Base-by-base conservation (phyloP, 169 alveolate genomes). In the Toxoplasma gondii region DNA sequence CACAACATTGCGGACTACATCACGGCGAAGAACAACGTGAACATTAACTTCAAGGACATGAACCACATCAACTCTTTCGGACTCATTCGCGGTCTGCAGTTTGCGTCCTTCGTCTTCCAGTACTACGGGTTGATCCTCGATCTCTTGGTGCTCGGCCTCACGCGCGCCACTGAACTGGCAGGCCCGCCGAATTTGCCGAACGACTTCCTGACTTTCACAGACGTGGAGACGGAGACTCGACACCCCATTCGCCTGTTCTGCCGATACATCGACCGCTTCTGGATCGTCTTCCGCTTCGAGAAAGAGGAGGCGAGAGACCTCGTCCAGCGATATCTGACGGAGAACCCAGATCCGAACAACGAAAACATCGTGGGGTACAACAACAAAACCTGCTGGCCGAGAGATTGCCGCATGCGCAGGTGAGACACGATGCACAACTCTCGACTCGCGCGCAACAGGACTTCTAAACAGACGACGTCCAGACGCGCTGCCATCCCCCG, bases 1-100 rank as follows among this genome's bases (percentile, higher is more conserved):
- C 99, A 99, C 96, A 99, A 99, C 97, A 96, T 99, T 39, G 99
- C 99, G 19, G 99, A 99, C 95, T 99, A 99, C 97, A 99, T 99
- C 96, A 99, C 99, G 1, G 99, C 99, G 31, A 99, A 99, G 95
- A 99, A 99, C 97, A 99, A 99, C 97, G 99, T 99, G 12, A 98
- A 98, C 88, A 97, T 99, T 38, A 95, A 98, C 88, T 99, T 98
- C 98, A 99, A 99, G 97, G 99, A 99, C 96, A 99, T 99, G 99
- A 98, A 98, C 93, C 99, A 99, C 96, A 98, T 99, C 44, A 99
- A 99, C 96, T 98, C 99, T 39, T 99, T 98, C 96, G 99, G 99
- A 17, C 97, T 99, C 58, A 98, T 99, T 64, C 96, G 99, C 88
- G 99, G 99, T 5, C 97, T 99, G 45, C 99, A 99, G 96, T 99